Evolutionary conservation across 176 grass and related monocot species (phyloP).

Genomic region (Avena eriantha): DNA sequence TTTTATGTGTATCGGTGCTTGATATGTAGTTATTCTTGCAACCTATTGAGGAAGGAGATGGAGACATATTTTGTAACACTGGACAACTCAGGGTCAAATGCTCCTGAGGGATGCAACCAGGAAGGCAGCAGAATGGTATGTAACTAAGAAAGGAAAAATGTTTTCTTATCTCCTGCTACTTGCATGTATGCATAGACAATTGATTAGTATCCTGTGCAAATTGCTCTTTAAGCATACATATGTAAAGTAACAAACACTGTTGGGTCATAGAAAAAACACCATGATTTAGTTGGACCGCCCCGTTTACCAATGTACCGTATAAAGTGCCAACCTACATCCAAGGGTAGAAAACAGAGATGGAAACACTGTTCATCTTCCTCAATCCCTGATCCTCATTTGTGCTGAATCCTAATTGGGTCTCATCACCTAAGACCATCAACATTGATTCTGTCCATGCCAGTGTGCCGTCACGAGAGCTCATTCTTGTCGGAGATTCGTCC

Average conservation of each 20-base stretch:
- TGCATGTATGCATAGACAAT: conserved; percentile 19
- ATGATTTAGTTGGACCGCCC: background rate
- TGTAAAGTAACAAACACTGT: background rate
- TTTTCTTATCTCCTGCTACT: conserved; percentile 16
- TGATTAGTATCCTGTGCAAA: background rate
- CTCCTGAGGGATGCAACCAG: conserved; percentile 4
- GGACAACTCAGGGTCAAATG: conserved; percentile 55
- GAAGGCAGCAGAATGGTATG: conserved; percentile 46
- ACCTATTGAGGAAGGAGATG: conserved; percentile 91
- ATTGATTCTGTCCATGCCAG: background rate
- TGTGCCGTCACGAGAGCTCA: background rate
- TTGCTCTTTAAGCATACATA: background rate
- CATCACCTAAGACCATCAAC: background rate
- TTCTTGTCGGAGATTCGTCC: background rate
- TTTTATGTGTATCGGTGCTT: conserved; percentile 48
- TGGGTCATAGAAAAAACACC: background rate
- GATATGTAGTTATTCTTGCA: conserved; percentile 76
- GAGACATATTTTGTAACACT: conserved; percentile 77
- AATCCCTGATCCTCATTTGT: background rate
- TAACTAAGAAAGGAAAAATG: background rate
- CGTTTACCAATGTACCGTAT: background rate
- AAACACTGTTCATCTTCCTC: background rate
- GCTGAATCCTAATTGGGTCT: background rate
- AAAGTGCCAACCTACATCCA: background rate
- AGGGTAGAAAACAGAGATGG: conserved; percentile 4